phyloP scores from a whole-genome alignment of 306 rosid species.

The Cicer chorassanicum region DNA sequence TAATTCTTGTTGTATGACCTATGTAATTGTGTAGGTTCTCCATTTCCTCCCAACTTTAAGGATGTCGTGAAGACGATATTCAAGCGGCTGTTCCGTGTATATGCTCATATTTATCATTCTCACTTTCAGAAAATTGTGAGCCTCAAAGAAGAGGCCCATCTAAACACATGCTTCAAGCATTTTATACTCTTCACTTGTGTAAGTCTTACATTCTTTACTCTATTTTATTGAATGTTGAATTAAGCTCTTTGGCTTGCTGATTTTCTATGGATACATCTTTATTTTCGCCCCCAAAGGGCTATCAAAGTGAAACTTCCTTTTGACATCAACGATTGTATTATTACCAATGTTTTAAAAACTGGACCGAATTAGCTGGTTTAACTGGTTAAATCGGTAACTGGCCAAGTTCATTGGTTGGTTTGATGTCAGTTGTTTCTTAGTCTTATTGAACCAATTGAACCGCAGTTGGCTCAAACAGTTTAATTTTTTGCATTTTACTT shows the following conservation, averaged over 20 bases:
- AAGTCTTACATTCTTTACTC: constrained; percentile 49
- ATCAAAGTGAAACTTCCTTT: constrained; percentile 15
- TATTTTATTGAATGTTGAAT: neutral
- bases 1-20: constrained; percentile 11
- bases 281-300: neutral
- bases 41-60: constrained; percentile 90
- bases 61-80: constrained; percentile 98
- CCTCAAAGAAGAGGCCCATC: constrained; percentile 99
- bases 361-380: no score
- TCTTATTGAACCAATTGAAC: no score
- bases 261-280: neutral
- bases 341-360: no score
- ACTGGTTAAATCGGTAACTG: no score
- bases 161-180: constrained; percentile 99
- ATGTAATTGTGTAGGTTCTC: constrained; percentile 66
- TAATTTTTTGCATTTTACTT: no score
- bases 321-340: neutral
- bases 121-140: constrained; percentile 99
- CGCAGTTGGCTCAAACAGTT: no score
- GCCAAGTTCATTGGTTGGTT: no score
- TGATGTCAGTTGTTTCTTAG: no score
- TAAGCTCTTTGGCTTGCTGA: constrained; percentile 20
- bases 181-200: constrained; percentile 96
- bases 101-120: constrained; percentile 98
- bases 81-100: constrained; percentile 94